Conservation (phyloP, 2,329 filamentous ascomycete species). For the Nemania abortiva region DNA sequence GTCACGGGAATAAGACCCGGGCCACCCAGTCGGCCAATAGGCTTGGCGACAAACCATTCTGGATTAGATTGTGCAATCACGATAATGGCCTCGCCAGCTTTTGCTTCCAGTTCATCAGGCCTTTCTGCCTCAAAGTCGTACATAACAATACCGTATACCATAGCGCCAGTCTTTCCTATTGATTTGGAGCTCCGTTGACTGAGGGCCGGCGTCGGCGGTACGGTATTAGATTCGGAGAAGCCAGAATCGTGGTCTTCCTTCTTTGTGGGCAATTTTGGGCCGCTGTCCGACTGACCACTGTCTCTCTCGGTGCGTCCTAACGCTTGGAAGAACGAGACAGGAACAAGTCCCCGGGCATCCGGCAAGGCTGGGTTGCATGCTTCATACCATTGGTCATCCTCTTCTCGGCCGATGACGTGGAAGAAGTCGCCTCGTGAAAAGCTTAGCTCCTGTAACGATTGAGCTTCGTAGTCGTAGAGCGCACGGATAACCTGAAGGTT, state of each 20-base stretch:
- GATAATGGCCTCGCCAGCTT: conserved; percentile 95
- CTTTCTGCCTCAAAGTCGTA: conserved; percentile 96
- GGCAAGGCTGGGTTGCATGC: conserved; percentile 94
- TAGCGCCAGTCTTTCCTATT: conserved; percentile 73
- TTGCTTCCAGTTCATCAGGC: conserved; percentile 95
- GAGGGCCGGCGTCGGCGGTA: conserved; percentile 51
- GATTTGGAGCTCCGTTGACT: conserved; percentile 65
- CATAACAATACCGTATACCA: conserved; percentile 97
- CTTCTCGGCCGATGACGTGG: conserved; percentile 95
- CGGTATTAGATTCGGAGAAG: conserved; percentile 72
- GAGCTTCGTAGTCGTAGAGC: conserved; percentile 89
- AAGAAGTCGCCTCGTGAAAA: conserved; percentile 98
- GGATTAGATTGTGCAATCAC: conserved; percentile 98
- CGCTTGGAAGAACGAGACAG: conserved; percentile 92
- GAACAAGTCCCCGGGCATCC: conserved; percentile 89
- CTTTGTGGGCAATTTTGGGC: conserved; percentile 63
- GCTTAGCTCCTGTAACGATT: conserved; percentile 81
- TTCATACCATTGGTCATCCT: conserved; percentile 97
- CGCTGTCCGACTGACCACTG: conserved; percentile 77
- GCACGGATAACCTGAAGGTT: conserved; percentile 87
- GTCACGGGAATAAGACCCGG: conserved; percentile 96
- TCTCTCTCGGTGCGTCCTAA: conserved; percentile 93
- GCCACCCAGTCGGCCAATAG: conserved; percentile 95
- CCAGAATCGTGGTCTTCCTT: conserved; percentile 89
- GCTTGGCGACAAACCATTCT: conserved; percentile 99